Evolutionary conservation across 2,329 filamentous ascomycete genomes (phyloP), one percentile per base, ranked within the genome.

Genomic region (Trichoderma asperellum): DNA sequence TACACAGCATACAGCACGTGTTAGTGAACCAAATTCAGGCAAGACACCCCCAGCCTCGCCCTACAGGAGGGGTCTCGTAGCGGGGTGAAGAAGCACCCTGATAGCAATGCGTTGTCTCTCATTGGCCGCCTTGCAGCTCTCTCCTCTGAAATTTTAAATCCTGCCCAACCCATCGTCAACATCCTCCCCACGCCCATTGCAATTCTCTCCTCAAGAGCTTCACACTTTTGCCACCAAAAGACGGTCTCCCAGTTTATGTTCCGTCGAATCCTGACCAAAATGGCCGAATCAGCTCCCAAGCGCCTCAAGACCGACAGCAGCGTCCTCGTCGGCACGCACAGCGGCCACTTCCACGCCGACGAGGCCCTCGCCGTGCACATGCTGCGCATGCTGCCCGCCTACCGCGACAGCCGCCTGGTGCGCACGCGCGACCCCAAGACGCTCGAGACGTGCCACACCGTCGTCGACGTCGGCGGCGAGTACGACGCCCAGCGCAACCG

Each of bases 281-380:
- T 81, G 79, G 85, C 90, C 76, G 88, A 92, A 85, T 87, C 84
- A 78, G 87, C 90, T 76, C 83, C 91, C 72, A 98, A 98, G 83
- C 91, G 92, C 80, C 83, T 96, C 79, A 97, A 97, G 87, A 92
- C 91, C 75, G 63, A 66, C 63, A 85, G 88, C 63, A 75, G 76
- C 68, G 83, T 91, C 73, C 82, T 89, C 74, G 96, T 97, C 79
- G 96, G 94, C 77, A 99, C 96, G 35, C 96, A 99, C 87, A 97
- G 91, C 83, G 96, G 96, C 74, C 94, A 97, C 85, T 99, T 99
- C 87, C 96, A 99, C 84, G 96, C 96, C 79, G 96, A 99, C 81
- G 96, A 99, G 84, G 95, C 96, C 71, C 89, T 99, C 55, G 96
- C 96, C 70, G 94, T 99, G 73, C 94, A 97, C 85, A 93, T 99